Percentiles rank a stretch among this genome's conserved stretches.
Evolutionary conservation across 2,329 filamentous ascomycete genomes (phyloP).

Genomic region (Neonectria punicea): DNA sequence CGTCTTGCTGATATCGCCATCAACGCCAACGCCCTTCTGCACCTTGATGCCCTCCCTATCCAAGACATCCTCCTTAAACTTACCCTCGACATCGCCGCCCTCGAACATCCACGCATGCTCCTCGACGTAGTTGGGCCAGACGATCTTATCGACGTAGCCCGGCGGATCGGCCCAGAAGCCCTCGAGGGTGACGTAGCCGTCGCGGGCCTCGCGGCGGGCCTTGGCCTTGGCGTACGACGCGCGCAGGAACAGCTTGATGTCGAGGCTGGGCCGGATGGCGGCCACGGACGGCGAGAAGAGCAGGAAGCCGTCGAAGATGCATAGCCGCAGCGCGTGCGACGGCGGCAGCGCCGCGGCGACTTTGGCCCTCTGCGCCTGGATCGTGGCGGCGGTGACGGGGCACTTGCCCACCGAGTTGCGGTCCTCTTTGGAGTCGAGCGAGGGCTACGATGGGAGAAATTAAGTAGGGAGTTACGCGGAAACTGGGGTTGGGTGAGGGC

Average conservation of each 20-base stretch:
- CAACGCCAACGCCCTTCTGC: slow-evolving; percentile 57
- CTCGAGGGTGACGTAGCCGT: slow-evolving; percentile 82
- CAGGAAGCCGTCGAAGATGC: slow-evolving; percentile 88
- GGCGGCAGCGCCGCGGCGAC: slow-evolving; percentile 60
- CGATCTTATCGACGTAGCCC: slow-evolving; percentile 91
- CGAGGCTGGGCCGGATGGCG: slow-evolving; percentile 69
- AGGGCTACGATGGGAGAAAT: slow-evolving; percentile 35
- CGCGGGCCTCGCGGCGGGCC: slow-evolving; percentile 72
- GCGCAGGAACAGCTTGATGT: slow-evolving; percentile 82
- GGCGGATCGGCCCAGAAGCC: slow-evolving; percentile 97
- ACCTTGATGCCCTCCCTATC: slow-evolving; percentile 58
- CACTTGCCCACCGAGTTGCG: slow-evolving; percentile 68
- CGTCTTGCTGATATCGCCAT: slow-evolving; percentile 69
- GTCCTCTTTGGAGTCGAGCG: slow-evolving; percentile 61
- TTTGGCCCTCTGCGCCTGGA: slow-evolving; percentile 57
- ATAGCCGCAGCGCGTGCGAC: slow-evolving; percentile 63
- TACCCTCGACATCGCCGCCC: slow-evolving; percentile 71
- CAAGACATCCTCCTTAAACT: slow-evolving; percentile 59
- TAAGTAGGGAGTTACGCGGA: background rate
- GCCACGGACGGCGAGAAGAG: slow-evolving; percentile 72
- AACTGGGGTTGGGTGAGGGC: background rate
- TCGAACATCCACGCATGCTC: slow-evolving; percentile 86
- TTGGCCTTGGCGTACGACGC: slow-evolving; percentile 74
- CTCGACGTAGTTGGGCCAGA: slow-evolving; percentile 93
- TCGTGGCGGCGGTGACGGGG: slow-evolving; percentile 60